A percentile compares a stretch with the other conserved stretches of the same genome.
phyloP scores from a whole-genome alignment of 495 filamentous ascomycete genomes.

The Neurospora sp. region DNA sequence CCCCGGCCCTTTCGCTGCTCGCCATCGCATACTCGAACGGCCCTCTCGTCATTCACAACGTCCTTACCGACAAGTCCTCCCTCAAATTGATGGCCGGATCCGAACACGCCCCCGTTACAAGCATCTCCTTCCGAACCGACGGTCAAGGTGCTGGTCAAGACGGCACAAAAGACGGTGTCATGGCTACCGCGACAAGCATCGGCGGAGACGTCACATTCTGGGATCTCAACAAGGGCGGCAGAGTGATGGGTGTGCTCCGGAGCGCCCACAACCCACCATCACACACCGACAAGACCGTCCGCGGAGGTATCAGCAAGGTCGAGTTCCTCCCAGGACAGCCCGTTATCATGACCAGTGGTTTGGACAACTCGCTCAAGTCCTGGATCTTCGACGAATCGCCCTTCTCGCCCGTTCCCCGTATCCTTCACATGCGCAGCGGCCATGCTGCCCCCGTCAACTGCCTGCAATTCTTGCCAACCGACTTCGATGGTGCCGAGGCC shows the following conservation, averaged over 20 bases:
- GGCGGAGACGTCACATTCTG: conserved; percentile 88
- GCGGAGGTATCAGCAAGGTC: conserved; percentile 59
- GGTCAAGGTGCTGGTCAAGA: conserved; percentile 83
- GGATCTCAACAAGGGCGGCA: conserved; percentile 83
- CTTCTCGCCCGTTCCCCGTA: conserved; percentile 72
- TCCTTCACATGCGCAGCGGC: conserved; percentile 73
- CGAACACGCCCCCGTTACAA: conserved; percentile 53
- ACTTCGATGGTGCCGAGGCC: conserved; percentile 80
- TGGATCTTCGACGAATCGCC: conserved; percentile 91
- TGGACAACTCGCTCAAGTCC: conserved; percentile 86
- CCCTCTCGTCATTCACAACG: conserved; percentile 66
- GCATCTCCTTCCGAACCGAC: conserved; percentile 85
- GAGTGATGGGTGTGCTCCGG: conserved; percentile 69
- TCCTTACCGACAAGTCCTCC: conserved; percentile 60
- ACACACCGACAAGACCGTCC: conserved; percentile 27
- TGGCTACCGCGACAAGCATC: conserved; percentile 65
- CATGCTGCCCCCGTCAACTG: conserved; percentile 77
- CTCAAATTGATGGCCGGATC: conserved; percentile 53
- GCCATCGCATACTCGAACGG: conserved; percentile 79
- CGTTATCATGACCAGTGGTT: conserved; percentile 76
- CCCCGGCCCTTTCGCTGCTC: conserved; percentile 73
- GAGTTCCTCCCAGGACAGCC: conserved; percentile 91
- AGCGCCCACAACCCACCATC: conserved; percentile 72
- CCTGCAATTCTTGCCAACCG: conserved; percentile 70
- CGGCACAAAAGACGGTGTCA: conserved; percentile 67